Base-by-base conservation (phyloP, 192 early-diverging fungal genomes). In the Geosiphon pyriformis region DNA sequence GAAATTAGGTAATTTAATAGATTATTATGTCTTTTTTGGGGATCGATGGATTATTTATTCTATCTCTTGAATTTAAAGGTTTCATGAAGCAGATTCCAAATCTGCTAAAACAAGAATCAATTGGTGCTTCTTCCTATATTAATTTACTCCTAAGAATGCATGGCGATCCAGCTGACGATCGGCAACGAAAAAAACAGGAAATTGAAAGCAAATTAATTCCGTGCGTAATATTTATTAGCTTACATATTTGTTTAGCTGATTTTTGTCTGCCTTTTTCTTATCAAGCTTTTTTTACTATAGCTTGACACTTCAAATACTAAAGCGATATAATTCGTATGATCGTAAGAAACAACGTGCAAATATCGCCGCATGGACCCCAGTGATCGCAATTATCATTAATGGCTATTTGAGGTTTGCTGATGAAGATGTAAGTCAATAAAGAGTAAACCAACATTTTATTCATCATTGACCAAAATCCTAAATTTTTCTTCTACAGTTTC, bases 61-160 rank as follows among this genome's bases (percentile, higher is more conserved):
- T 29, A 18, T 52, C 3, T 67, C 34, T 2, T 53, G 59, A 52
- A 73, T 35, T 35, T 22, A 20, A 46, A 74, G 92, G 93, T 12
- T 90, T 92, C 27, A 93, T 94, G 83, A 86, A 90, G 20, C 91
- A 93, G 46, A 70, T 95, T 65, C 95, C 95, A 20, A 94, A 94
- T 59, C 65, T 97, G 48, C 81, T 95, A 26, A 94, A 92, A 68
- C 93, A 94, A 72, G 95, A 97, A 75, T 92, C 93, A 12, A 78
- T 75, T 27, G 87, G 80, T 77, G 89, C 82, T 42, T 72, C 85
- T 69, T 80, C 89, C 68, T 74, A 85, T 72, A 77, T 80, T 47
- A 76, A 72, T 69, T 85, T 92, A 17, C 76, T 94, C 51, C 82
- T 89, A 72, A 85, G 85, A 50, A 79, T 81, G 80, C 75, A 75